Percentiles rank a stretch among this genome's conserved stretches.
Evolutionary conservation across 192 early-diverging fungal genomes (phyloP).

Genomic region (Podila epicladia): DNA sequence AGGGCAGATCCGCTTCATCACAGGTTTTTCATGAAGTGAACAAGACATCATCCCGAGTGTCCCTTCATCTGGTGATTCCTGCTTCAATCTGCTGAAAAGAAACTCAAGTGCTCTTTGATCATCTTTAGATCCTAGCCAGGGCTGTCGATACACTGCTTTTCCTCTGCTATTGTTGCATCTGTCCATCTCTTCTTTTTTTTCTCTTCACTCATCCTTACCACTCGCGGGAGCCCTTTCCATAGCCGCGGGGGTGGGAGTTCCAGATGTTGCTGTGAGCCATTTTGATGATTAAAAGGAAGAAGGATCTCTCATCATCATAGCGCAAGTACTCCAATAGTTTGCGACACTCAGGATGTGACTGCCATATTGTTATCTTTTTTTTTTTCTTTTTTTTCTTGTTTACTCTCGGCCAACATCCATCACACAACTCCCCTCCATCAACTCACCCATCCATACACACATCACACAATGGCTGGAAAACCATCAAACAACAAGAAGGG

Average conservation of each 20-base stretch:
- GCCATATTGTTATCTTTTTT: constrained; percentile 3
- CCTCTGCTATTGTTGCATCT: neutral
- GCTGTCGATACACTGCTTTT: neutral
- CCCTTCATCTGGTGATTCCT: too few species aligned
- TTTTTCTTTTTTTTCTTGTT: constrained; percentile 4
- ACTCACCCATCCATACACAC: constrained; percentile 7
- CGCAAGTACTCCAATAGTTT: neutral
- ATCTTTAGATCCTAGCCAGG: neutral
- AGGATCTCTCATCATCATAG: neutral
- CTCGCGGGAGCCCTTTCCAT: constrained; percentile 98
- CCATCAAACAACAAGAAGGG: constrained; percentile 24
- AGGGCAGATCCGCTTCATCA: neutral
- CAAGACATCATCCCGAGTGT: neutral
- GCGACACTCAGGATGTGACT: neutral
- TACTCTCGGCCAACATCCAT: neutral
- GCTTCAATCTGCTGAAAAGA: too few species aligned
- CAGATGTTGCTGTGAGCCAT: constrained; percentile 98
- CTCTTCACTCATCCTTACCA: constrained; percentile 70
- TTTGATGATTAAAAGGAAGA: constrained; percentile 56
- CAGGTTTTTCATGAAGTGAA: neutral
- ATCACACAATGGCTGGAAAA: constrained; percentile 36
- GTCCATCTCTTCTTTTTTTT: neutral
- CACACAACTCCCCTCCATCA: neutral
- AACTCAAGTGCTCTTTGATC: too few species aligned
- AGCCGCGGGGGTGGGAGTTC: constrained; percentile 96